phyloP scores from a whole-genome alignment of 2,329 filamentous ascomycete genomes.

The Alternaria gaisen region DNA sequence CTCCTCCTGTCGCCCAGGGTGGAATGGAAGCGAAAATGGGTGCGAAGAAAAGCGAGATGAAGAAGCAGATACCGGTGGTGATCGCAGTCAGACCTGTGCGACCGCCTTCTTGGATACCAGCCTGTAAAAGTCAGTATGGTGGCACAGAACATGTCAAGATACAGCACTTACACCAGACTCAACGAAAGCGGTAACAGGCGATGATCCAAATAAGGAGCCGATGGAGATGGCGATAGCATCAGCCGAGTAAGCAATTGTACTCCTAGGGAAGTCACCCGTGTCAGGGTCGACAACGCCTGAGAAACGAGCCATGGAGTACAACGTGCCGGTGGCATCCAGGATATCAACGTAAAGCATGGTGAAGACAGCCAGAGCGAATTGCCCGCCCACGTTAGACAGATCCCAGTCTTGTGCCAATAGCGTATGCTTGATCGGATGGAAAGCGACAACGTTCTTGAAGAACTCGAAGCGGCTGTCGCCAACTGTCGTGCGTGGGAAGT shows the following conservation, averaged over 20 bases:
- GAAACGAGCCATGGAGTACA: conserved; percentile 91
- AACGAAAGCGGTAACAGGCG: conserved; percentile 86
- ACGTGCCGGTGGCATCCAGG: conserved; percentile 79
- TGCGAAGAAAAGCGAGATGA: conserved; percentile 83
- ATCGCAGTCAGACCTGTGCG: conserved; percentile 84
- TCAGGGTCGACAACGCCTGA: conserved; percentile 80
- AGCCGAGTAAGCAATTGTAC: conserved; percentile 83
- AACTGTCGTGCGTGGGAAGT: conserved; percentile 75
- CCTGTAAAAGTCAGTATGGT: conserved; percentile 6
- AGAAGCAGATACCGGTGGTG: conserved; percentile 79
- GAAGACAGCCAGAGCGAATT: conserved; percentile 84
- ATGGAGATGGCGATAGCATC: conserved; percentile 84
- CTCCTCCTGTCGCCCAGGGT: conserved; percentile 87
- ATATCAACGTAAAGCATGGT: conserved; percentile 93
- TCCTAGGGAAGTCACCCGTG: conserved; percentile 87
- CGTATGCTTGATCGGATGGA: conserved; percentile 76
- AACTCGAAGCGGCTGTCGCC: conserved; percentile 80
- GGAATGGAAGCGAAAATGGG: conserved; percentile 91
- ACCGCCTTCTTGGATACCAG: conserved; percentile 86
- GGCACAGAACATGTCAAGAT: not conserved
- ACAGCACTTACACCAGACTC: conserved; percentile 73
- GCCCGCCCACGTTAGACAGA: conserved; percentile 71
- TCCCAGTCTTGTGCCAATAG: conserved; percentile 79
- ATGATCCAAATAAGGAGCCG: conserved; percentile 77
- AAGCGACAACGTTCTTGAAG: conserved; percentile 86